These are phyloP conservation scores for Pyrus pyrifolia DNA, from an alignment of 306 rosid genomes.

Conservation along the genomic window DNA sequence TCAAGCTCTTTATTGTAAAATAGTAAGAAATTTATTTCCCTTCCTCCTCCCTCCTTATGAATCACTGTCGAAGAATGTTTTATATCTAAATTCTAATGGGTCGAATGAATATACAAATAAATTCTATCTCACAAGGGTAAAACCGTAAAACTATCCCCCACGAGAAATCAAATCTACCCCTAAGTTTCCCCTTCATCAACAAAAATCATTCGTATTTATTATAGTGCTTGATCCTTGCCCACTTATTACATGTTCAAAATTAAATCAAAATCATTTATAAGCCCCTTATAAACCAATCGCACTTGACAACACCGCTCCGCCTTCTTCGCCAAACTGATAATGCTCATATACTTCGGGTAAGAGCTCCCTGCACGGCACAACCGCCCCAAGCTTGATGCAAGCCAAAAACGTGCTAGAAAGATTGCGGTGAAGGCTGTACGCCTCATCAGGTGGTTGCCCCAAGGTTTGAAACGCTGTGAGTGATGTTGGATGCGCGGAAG, in stretches of 20 bases:
- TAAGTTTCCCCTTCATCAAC: background rate
- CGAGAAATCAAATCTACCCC: background rate
- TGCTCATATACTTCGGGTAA: slow-evolving; percentile 49
- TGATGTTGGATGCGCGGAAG: slow-evolving; percentile 59
- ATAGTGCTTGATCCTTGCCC: background rate
- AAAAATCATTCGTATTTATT: background rate
- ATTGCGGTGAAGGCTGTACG: slow-evolving; percentile 91
- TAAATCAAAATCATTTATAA: background rate
- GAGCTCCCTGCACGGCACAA: slow-evolving; percentile 81
- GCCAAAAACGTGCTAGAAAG: slow-evolving; percentile 91
- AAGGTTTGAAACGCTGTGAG: slow-evolving; percentile 69
- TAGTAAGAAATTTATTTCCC: background rate
- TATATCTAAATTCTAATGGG: background rate
- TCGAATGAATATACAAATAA: background rate
- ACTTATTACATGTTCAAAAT: background rate
- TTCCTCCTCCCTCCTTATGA: background rate
- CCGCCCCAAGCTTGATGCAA: slow-evolving; percentile 83
- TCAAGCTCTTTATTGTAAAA: background rate
- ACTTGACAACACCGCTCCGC: slow-evolving; percentile 30
- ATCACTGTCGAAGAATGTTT: background rate
- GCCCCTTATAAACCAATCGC: slow-evolving; percentile 24
- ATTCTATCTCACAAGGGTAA: background rate
- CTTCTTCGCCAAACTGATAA: slow-evolving; percentile 55
- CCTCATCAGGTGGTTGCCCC: slow-evolving; percentile 94
- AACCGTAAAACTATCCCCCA: background rate